These are phyloP conservation scores for Phytophthora pisi DNA, from an alignment of 352 stramenopile species.

Conservation along the genomic window DNA sequence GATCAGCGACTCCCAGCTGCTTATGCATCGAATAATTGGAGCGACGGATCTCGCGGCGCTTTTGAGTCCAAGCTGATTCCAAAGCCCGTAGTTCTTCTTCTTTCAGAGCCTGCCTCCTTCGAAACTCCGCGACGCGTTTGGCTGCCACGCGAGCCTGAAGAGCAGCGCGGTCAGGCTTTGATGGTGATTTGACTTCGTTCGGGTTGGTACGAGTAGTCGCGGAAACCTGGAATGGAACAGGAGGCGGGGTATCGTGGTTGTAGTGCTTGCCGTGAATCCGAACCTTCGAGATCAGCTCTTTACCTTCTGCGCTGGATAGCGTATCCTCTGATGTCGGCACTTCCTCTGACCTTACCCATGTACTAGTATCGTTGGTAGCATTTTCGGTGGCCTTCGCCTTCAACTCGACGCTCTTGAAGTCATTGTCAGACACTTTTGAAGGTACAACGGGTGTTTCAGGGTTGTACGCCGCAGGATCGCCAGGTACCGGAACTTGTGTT, in stretches of 20 bases:
- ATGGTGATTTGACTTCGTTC: background rate
- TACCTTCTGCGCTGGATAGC: slow-evolving; percentile 5
- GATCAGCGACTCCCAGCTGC: slow-evolving; percentile 42
- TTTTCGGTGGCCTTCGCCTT: slow-evolving; percentile 6
- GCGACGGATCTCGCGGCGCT: slow-evolving; percentile 37
- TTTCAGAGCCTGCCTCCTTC: slow-evolving; percentile 1
- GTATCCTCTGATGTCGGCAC: slow-evolving; percentile 13
- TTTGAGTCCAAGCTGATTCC: slow-evolving; percentile 22
- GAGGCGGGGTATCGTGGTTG: slow-evolving; percentile 6
- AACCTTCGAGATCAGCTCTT: background rate
- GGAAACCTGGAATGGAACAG: slow-evolving; percentile 3
- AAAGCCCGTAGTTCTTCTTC: slow-evolving; percentile 14
- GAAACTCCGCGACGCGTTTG: slow-evolving; percentile 26
- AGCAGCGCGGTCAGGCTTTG: slow-evolving; percentile 13
- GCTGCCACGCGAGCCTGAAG: slow-evolving; percentile 31
- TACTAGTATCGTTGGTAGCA: background rate
- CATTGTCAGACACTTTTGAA: background rate
- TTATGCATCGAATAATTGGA: slow-evolving; percentile 49
- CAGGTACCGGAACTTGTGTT: background rate
- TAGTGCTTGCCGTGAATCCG: slow-evolving; percentile 23
- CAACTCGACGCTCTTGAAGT: background rate
- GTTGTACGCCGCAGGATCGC: background rate
- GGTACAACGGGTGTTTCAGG: background rate
- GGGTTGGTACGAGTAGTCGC: background rate
- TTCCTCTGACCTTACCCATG: slow-evolving; percentile 1